Conservation (phyloP, 352 stramenopile genomes). For the Pythium folliculosum region DNA sequence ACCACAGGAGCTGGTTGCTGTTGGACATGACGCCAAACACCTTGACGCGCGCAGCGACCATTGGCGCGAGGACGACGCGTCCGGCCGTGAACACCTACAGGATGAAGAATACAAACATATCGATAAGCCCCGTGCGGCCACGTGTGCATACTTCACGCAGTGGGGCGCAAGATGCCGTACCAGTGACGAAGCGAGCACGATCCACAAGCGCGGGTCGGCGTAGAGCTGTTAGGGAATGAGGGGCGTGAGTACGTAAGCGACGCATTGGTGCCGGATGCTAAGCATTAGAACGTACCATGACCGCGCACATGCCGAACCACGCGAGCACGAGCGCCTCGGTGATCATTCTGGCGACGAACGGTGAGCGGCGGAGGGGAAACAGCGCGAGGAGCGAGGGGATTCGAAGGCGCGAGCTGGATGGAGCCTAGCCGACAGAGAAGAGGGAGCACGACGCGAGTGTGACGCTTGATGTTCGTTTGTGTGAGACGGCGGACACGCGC, state of each 20-base stretch:
- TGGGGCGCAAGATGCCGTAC: conserved; percentile 20
- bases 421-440: too few relatives aligned
- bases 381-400: neutral
- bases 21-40: conserved; percentile 48
- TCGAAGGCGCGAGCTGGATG: neutral
- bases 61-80: conserved; percentile 45
- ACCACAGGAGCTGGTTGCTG: conserved; percentile 54
- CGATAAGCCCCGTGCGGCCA: too few relatives aligned
- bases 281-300: conserved; percentile 46
- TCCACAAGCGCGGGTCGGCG: conserved; percentile 59
- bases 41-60: conserved; percentile 44
- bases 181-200: conserved; percentile 62
- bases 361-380: conserved; percentile 7
- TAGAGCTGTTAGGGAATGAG: conserved; percentile 37
- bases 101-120: neutral
- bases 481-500: neutral
- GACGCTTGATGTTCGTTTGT: neutral
- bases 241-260: neutral
- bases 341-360: conserved; percentile 37
- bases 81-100: conserved; percentile 46
- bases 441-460: too few relatives aligned
- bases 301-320: conserved; percentile 61
- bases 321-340: conserved; percentile 58
- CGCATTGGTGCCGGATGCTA: neutral
- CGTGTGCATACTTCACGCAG: too few relatives aligned